phyloP scores from a whole-genome alignment of 2,329 filamentous ascomycete species.

The Didymellaceae sp. region DNA sequence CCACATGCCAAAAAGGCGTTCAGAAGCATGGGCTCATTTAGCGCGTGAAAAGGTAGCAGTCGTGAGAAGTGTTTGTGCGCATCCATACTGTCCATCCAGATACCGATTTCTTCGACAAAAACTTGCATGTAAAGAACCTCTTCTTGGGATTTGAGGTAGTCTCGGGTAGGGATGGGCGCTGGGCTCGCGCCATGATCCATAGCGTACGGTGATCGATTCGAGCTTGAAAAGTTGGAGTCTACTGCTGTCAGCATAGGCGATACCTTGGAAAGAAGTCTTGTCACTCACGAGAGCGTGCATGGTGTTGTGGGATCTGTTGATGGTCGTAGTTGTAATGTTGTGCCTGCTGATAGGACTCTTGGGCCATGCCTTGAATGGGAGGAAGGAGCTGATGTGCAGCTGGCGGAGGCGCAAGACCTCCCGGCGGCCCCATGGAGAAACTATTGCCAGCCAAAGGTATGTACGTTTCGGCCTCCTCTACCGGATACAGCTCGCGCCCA shows the following conservation, averaged over 20 bases:
- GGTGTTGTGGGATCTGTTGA: constrained; percentile 39
- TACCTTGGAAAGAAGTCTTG: neutral
- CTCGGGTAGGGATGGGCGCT: constrained; percentile 50
- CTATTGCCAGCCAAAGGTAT: constrained; percentile 31
- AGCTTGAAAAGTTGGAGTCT: constrained; percentile 36
- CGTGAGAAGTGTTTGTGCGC: constrained; percentile 84
- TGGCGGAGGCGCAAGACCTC: constrained; percentile 38
- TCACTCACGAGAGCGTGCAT: constrained; percentile 31
- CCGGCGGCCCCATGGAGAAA: constrained; percentile 38
- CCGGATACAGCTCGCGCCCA: constrained; percentile 75
- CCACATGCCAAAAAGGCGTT: constrained; percentile 91
- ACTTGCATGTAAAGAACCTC: constrained; percentile 90
- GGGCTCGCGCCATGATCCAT: constrained; percentile 35
- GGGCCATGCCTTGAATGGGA: constrained; percentile 58
- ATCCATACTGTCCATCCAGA: constrained; percentile 96
- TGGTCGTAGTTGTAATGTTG: constrained; percentile 52
- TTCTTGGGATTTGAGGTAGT: constrained; percentile 75
- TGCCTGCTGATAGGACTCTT: constrained; percentile 54
- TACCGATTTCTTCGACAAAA: constrained; percentile 86
- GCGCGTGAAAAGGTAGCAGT: constrained; percentile 79
- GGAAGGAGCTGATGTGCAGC: constrained; percentile 58
- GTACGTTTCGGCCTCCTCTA: constrained; percentile 47
- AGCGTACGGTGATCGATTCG: constrained; percentile 33
- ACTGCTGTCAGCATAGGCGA: constrained; percentile 15
- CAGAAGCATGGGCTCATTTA: constrained; percentile 84